A percentile compares a stretch with the other conserved stretches of the same genome.
Conservation (phyloP, 768 basidiomycete genomes). For the Leccinellum luteum region DNA sequence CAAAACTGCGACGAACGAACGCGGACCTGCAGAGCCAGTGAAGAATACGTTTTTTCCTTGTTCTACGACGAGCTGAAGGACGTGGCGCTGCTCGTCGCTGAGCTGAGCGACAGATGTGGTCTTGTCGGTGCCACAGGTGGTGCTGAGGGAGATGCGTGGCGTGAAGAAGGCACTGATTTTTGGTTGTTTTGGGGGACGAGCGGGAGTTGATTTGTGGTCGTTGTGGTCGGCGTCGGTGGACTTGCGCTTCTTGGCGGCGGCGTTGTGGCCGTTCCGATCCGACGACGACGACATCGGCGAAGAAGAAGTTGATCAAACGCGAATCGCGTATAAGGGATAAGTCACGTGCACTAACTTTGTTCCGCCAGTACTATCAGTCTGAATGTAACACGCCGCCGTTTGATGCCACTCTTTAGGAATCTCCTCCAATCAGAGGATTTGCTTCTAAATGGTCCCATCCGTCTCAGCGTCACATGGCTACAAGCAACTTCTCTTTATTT, state of each 20-base stretch:
- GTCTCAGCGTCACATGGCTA: too few species aligned
- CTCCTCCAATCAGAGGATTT: too few species aligned
- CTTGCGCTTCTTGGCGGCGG: constrained; percentile 26
- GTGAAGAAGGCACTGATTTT: constrained; percentile 28
- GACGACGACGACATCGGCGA: constrained; percentile 6
- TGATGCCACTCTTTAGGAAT: too few species aligned
- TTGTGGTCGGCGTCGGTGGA: constrained; percentile 3
- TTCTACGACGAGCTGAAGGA: constrained; percentile 52
- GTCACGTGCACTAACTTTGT: constrained; percentile 24
- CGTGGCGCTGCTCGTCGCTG: constrained; percentile 51
- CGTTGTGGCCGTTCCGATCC: constrained; percentile 10
- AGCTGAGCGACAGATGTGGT: constrained; percentile 39
- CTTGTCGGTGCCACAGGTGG: constrained; percentile 29
- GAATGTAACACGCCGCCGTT: too few species aligned
- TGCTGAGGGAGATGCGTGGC: constrained; percentile 26
- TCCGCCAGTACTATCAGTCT: too few species aligned
- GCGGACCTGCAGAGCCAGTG: constrained; percentile 64
- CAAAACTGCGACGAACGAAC: not conserved
- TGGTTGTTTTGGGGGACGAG: constrained; percentile 16
- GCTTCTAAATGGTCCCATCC: too few species aligned
- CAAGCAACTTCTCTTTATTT: not conserved
- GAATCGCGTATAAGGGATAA: constrained; percentile 13
- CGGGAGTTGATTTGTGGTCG: not conserved
- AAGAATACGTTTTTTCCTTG: constrained; percentile 63
- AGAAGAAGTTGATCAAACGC: not conserved